phyloP scores from a whole-genome alignment of 2,329 filamentous ascomycete genomes.

The Microsporum ferrugineum region DNA sequence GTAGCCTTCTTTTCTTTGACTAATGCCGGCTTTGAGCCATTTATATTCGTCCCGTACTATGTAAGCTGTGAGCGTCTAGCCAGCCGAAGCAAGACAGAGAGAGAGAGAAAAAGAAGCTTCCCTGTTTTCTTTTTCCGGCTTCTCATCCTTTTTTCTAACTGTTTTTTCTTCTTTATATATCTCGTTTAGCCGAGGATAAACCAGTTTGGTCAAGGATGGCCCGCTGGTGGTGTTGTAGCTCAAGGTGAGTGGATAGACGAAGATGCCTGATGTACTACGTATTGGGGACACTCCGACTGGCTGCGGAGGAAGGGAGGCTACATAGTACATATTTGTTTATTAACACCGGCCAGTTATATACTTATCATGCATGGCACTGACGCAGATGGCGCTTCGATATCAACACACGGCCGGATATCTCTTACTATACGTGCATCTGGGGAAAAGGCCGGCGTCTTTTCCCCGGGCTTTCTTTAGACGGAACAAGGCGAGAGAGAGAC shows the following conservation, averaged over 20 bases:
- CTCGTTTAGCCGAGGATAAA: slow-evolving; percentile 4
- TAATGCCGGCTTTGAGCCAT: not conserved
- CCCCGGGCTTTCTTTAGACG: not conserved
- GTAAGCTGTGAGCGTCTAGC: not conserved
- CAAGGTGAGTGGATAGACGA: not conserved
- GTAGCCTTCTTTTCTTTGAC: not conserved
- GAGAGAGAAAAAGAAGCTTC: not conserved
- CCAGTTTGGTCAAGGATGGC: slow-evolving; percentile 3
- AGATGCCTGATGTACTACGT: not conserved
- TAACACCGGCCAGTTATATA: not conserved
- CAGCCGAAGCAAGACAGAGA: not conserved
- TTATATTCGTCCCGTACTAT: not conserved
- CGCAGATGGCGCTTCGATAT: not conserved
- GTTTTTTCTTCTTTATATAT: not conserved
- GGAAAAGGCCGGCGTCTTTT: not conserved
- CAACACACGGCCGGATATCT: not conserved
- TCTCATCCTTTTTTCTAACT: not conserved
- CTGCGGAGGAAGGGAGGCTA: not conserved
- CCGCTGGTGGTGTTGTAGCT: not conserved
- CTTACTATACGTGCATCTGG: not conserved
- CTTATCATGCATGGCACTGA: not conserved
- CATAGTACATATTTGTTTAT: not conserved
- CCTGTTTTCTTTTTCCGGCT: not conserved
- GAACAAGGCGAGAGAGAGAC: not conserved
- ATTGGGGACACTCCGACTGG: slow-evolving; percentile 1